Percentiles rank a stretch among this genome's conserved stretches.
These are phyloP conservation scores for Theobroma grandiflorum DNA, from an alignment of 441 rosid species.

Conservation along the genomic window DNA sequence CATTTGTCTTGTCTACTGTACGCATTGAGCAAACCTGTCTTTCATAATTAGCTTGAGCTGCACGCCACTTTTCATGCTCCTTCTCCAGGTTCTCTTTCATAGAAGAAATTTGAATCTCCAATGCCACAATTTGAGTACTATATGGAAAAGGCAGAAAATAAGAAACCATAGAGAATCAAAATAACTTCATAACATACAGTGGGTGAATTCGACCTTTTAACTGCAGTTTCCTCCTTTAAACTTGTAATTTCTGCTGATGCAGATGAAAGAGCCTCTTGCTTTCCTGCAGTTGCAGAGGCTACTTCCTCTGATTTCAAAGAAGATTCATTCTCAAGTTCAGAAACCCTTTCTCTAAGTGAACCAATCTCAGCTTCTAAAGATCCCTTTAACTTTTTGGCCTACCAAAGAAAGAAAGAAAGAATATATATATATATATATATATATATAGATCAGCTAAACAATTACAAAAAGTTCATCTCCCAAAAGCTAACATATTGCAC, in stretches of 20 bases:
- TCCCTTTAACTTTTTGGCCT: slow-evolving; percentile 78
- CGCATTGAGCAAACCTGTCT: slow-evolving; percentile 77
- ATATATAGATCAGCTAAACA: background rate
- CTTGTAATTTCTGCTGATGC: slow-evolving; percentile 65
- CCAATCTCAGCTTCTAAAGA: slow-evolving; percentile 77
- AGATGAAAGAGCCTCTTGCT: slow-evolving; percentile 76
- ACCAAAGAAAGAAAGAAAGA: slow-evolving; percentile 18
- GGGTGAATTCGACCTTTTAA: slow-evolving; percentile 59
- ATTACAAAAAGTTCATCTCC: background rate
- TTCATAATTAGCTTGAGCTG: slow-evolving; percentile 93
- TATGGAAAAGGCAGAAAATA: slow-evolving; percentile 34
- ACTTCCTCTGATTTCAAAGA: slow-evolving; percentile 77
- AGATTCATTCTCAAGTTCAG: slow-evolving; percentile 79
- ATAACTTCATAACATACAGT: slow-evolving; percentile 15
- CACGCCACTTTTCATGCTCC: slow-evolving; percentile 83
- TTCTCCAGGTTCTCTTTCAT: slow-evolving; percentile 76
- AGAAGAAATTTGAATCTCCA: slow-evolving; percentile 73
- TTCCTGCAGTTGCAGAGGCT: slow-evolving; percentile 69
- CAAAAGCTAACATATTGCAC: slow-evolving; percentile 27
- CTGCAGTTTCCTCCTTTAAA: slow-evolving; percentile 75
- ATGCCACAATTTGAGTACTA: slow-evolving; percentile 73
- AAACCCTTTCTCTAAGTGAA: slow-evolving; percentile 73
- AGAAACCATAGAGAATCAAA: slow-evolving; percentile 26
- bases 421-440: background rate
- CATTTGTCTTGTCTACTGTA: background rate